phyloP scores from a whole-genome alignment of 1,284 basidiomycete genomes.

The Porogramme epimiltina region DNA sequence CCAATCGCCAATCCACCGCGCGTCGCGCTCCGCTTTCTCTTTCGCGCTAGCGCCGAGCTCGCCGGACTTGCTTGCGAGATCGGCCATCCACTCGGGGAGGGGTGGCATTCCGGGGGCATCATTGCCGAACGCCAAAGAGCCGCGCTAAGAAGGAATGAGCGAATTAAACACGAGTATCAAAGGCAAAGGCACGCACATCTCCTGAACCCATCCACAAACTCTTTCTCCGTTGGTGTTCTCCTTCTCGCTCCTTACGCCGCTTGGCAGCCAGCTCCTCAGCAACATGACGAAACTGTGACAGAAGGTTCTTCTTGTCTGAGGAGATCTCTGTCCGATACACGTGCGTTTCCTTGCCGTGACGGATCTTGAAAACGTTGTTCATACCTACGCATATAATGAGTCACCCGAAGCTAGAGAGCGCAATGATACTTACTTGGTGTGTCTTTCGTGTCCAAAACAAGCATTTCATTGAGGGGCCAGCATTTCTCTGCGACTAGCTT shows the following conservation, averaged over 20 bases:
- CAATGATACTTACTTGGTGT: slow-evolving; percentile 71
- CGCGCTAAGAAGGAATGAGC: slow-evolving; percentile 23
- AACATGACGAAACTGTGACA: slow-evolving; percentile 87
- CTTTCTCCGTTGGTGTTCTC: slow-evolving; percentile 86
- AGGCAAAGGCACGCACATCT: slow-evolving; percentile 45
- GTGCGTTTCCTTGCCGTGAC: slow-evolving; percentile 90
- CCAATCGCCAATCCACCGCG: slow-evolving; percentile 87
- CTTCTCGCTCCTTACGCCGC: slow-evolving; percentile 89
- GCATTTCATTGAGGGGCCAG: slow-evolving; percentile 90
- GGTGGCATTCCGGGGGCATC: slow-evolving; percentile 38
- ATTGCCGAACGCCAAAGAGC: slow-evolving; percentile 25
- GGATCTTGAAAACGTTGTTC: slow-evolving; percentile 95
- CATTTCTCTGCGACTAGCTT: slow-evolving; percentile 92
- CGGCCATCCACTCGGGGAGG: slow-evolving; percentile 73
- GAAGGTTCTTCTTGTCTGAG: slow-evolving; percentile 85
- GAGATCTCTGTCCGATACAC: slow-evolving; percentile 87
- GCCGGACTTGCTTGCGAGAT: slow-evolving; percentile 52
- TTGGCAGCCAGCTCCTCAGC: slow-evolving; percentile 90
- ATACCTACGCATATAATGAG: slow-evolving; percentile 56
- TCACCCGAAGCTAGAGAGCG: not conserved
- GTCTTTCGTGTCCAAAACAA: slow-evolving; percentile 95
- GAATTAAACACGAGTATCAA: not conserved
- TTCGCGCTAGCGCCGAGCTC: slow-evolving; percentile 60
- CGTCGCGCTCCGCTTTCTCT: slow-evolving; percentile 76
- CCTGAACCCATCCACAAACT: slow-evolving; percentile 67